Percentiles rank a stretch among this genome's conserved stretches.
These are phyloP conservation scores for Crinitomyces ghanaensis DNA, from an alignment of 805 yeast genomes.

Conservation along the genomic window DNA sequence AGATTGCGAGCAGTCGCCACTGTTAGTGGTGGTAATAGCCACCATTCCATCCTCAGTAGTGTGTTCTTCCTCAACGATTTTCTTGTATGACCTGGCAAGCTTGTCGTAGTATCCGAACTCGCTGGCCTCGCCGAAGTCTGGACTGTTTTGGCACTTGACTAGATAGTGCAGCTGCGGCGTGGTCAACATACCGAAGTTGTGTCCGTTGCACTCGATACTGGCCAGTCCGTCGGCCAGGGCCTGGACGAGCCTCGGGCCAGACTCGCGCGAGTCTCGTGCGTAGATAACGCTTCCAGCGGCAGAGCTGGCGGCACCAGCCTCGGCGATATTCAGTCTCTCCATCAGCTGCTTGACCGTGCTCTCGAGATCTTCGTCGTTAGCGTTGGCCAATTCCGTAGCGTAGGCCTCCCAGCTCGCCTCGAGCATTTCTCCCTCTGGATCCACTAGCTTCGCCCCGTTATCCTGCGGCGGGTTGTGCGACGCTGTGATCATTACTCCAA, in stretches of 20 bases:
- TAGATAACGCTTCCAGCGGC: slow-evolving; percentile 41
- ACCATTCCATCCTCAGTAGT: too few species aligned
- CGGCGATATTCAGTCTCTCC: slow-evolving; percentile 35
- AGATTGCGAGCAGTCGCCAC: slow-evolving; percentile 12
- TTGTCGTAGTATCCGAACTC: slow-evolving; percentile 64
- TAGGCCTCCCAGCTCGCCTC: slow-evolving; percentile 70
- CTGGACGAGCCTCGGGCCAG: slow-evolving; percentile 55
- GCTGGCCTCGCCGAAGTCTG: slow-evolving; percentile 46
- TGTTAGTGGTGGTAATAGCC: slow-evolving; percentile 9
- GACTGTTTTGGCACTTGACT: slow-evolving; percentile 61
- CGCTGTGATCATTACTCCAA: slow-evolving; percentile 97
- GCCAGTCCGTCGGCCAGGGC: slow-evolving; percentile 52
- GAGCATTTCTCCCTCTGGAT: slow-evolving; percentile 86
- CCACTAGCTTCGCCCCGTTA: slow-evolving; percentile 89
- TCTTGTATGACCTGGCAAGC: slow-evolving; percentile 41
- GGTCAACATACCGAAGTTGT: slow-evolving; percentile 56
- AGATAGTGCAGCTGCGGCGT: slow-evolving; percentile 93
- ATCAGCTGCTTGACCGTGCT: slow-evolving; percentile 31
- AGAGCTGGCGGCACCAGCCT: slow-evolving; percentile 28
- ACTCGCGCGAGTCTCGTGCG: slow-evolving; percentile 83
- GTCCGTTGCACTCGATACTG: slow-evolving; percentile 36
- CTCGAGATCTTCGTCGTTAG: slow-evolving; percentile 38
- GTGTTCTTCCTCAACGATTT: slow-evolving; percentile 28
- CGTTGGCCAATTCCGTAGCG: slow-evolving; percentile 75
- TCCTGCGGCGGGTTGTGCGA: slow-evolving; percentile 89